Conservation (phyloP, 2,329 filamentous ascomycete genomes). For the Cadophora sp. region DNA sequence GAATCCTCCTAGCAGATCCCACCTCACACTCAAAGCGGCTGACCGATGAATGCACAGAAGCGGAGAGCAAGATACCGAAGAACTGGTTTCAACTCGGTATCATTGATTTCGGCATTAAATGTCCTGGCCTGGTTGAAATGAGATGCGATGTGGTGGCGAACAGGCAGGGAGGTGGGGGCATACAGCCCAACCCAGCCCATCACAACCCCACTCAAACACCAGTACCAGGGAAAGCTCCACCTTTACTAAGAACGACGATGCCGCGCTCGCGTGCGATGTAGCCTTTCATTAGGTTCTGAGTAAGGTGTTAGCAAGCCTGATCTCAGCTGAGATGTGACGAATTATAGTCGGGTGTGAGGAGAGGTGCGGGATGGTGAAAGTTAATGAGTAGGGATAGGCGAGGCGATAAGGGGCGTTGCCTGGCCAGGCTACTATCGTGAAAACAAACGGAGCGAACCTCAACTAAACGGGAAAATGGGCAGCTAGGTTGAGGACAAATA, state of each 20-base stretch:
- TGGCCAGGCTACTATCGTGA: constrained; percentile 18
- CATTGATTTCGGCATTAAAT: no score
- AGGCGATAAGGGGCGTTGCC: constrained; percentile 27
- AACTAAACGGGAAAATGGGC: not conserved
- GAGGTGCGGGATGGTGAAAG: constrained; percentile 6
- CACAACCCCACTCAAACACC: constrained; percentile 57
- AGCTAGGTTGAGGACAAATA: not conserved
- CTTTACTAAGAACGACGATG: constrained; percentile 92
- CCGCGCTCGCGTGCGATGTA: constrained; percentile 93
- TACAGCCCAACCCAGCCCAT: not conserved
- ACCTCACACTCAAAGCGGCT: no score
- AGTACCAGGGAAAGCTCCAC: constrained; percentile 91
- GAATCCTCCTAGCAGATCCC: no score
- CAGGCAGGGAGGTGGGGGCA: constrained; percentile 2
- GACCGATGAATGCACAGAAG: not conserved
- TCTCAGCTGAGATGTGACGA: not conserved
- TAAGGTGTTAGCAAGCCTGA: constrained; percentile 21
- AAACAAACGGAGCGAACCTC: constrained; percentile 13
- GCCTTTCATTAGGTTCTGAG: constrained; percentile 78
- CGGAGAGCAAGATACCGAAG: not conserved
- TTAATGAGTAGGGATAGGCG: constrained; percentile 2
- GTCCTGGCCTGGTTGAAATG: no score
- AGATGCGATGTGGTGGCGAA: not conserved
- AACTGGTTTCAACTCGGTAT: not conserved
- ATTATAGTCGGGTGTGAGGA: constrained; percentile 7